Percentiles rank a stretch among this genome's conserved stretches.
Conservation (phyloP, 2,329 filamentous ascomycete species). For the Scopulariopsis brevicaulis region DNA sequence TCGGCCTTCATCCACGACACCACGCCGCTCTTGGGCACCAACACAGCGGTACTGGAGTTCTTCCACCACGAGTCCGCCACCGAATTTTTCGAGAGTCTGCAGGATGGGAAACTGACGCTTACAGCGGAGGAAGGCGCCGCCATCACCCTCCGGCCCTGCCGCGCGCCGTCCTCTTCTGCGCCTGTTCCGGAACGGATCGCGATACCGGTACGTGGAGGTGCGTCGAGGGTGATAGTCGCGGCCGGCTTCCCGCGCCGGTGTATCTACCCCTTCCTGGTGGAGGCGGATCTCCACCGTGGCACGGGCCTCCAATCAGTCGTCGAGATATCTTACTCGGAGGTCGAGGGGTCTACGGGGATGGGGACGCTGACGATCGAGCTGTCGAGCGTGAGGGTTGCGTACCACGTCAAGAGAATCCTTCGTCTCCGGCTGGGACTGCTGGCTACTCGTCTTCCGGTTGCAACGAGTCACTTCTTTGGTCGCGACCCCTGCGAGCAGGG, state of each 20-base stretch:
- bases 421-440: background rate
- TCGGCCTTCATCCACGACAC: background rate
- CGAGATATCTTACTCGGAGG: background rate
- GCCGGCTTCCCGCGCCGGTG: background rate
- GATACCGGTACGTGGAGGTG: background rate
- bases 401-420: background rate
- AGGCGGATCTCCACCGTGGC: background rate
- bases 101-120: background rate
- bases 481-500: background rate
- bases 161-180: background rate
- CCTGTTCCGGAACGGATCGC: background rate
- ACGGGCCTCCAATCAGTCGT: background rate
- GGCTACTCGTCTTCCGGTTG: background rate
- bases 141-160: background rate
- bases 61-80: background rate
- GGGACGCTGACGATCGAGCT: background rate
- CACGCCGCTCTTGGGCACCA: background rate
- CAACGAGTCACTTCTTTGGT: background rate
- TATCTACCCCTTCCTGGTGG: background rate
- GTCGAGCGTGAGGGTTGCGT: background rate
- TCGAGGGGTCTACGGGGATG: background rate
- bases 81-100: background rate
- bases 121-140: background rate
- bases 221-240: background rate
- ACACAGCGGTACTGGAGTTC: background rate